Percentiles rank a stretch among this genome's conserved stretches.
Evolutionary conservation across 1,139 yeast species (phyloP).

Genomic region (Hyphopichia fennica): DNA sequence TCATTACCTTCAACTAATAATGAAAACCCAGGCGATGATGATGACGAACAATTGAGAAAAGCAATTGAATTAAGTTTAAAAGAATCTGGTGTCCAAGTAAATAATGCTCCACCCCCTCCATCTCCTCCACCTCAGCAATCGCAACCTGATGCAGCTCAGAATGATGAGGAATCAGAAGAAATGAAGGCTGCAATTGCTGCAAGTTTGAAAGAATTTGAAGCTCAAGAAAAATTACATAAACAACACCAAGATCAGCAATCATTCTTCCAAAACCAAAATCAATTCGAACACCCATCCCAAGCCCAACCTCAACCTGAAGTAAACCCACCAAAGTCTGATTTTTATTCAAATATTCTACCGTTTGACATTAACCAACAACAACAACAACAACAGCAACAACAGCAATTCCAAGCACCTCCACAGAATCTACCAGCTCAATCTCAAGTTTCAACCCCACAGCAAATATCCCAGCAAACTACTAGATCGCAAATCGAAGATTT

Average conservation of each 20-base stretch:
- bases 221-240: conserved; percentile 26
- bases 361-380: conserved; percentile 8
- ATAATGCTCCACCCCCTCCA: conserved; percentile 12
- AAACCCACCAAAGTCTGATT: conserved; percentile 22
- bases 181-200: conserved; percentile 96
- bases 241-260: conserved; percentile 6
- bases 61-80: conserved; percentile 80
- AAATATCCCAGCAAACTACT: conserved; percentile 4
- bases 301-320: conserved; percentile 12
- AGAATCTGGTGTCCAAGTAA: conserved; percentile 40
- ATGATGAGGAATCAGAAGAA: conserved; percentile 81
- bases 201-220: conserved; percentile 71
- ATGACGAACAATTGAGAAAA: conserved; percentile 73
- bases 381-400: conserved; percentile 8
- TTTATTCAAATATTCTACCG: conserved; percentile 27
- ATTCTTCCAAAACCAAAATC: not conserved
- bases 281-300: conserved; percentile 5
- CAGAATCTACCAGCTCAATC: conserved; percentile 6
- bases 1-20: not conserved
- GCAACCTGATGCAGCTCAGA: conserved; percentile 14
- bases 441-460: not conserved
- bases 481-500: conserved; percentile 32
- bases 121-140: conserved; percentile 12
- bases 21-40: conserved; percentile 39
- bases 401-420: conserved; percentile 9